These are phyloP conservation scores for Linnemannia hyalina DNA, from an alignment of 192 early-diverging fungal species.

Conservation along the genomic window DNA sequence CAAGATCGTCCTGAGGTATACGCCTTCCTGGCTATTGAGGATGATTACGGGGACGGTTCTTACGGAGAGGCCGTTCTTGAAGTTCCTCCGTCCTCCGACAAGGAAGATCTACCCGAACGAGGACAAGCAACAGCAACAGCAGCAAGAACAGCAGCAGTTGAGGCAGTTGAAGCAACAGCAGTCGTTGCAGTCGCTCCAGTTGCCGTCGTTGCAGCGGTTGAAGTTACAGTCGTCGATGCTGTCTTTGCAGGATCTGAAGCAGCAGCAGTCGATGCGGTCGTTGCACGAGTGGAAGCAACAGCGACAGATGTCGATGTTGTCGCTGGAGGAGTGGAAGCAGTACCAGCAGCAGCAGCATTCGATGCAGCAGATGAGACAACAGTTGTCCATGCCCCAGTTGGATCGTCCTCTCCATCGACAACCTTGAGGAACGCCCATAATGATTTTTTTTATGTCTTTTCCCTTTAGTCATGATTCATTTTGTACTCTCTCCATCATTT, in stretches of 20 bases:
- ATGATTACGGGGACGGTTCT: conserved; percentile 46
- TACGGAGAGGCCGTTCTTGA: conserved; percentile 16
- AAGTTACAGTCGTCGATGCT: neutral
- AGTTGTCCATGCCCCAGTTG: no score
- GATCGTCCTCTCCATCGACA: no score
- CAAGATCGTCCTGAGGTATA: conserved; percentile 47
- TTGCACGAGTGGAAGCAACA: no score
- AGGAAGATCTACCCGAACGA: neutral
- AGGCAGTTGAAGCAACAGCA: neutral
- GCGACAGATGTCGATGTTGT: no score
- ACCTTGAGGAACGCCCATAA: no score
- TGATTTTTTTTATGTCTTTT: no score
- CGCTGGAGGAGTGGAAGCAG: no score
- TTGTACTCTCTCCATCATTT: no score
- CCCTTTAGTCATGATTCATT: no score
- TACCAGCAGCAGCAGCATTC: no score
- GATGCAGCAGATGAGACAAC: no score
- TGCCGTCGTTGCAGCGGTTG: neutral
- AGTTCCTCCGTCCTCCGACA: conserved; percentile 25
- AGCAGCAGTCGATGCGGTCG: no score
- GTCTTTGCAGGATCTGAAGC: neutral
- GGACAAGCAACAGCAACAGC: neutral
- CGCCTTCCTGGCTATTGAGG: conserved; percentile 36
- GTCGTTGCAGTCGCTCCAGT: neutral
- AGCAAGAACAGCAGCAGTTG: neutral